Percentiles rank a stretch among this genome's conserved stretches.
Evolutionary conservation across 305 asterid species (phyloP).

Genomic region (Solanum hybrid): DNA sequence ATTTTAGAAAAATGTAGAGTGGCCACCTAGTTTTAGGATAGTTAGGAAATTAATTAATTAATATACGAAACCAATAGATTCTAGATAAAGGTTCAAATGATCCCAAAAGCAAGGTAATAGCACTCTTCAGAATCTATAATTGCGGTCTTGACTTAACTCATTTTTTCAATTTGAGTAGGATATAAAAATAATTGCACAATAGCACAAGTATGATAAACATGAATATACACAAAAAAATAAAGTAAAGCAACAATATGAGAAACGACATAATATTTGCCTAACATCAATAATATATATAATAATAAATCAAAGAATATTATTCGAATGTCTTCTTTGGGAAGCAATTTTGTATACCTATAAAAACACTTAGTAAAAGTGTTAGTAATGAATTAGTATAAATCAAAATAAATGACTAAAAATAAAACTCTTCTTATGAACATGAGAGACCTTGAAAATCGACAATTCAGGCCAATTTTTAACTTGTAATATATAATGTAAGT

Average conservation of each 20-base stretch:
- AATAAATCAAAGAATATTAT: not conserved
- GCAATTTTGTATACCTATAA: not conserved
- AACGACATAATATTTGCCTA: not conserved
- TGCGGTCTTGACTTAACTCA: not conserved
- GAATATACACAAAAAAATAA: not conserved
- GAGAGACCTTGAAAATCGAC: not conserved
- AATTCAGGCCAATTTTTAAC: not conserved
- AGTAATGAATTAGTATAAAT: not conserved
- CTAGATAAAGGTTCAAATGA: not conserved
- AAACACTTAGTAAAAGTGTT: not conserved
- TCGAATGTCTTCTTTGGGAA: not conserved
- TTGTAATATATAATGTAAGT: not conserved
- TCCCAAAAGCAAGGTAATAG: not conserved
- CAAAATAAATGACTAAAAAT: not conserved
- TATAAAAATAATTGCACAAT: too few species aligned
- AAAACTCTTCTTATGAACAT: not conserved
- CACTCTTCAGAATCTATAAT: not conserved
- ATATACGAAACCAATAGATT: too few species aligned
- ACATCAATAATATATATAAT: not conserved
- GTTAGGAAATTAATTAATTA: too few species aligned
- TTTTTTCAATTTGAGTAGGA: not conserved
- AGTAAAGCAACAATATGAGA: not conserved
- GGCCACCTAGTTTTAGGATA: not conserved
- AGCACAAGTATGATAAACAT: not conserved
- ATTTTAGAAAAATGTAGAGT: not conserved